These are phyloP conservation scores for Nicotiana tabacum DNA, from an alignment of 257 asterid genomes.

Conservation along the genomic window DNA sequence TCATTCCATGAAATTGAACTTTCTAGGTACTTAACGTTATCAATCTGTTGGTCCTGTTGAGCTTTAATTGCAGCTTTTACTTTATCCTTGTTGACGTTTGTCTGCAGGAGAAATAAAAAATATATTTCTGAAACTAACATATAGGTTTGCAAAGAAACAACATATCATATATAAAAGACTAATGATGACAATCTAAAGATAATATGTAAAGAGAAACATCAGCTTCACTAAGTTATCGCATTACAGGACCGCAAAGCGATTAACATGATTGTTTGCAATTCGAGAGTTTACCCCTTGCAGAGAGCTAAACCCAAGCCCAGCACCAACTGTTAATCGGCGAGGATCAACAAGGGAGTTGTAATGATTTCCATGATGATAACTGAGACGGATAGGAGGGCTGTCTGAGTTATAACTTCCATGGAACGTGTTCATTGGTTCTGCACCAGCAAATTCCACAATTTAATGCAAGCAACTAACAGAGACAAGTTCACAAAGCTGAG, in stretches of 20 bases:
- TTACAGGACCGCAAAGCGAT: neutral
- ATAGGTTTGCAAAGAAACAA: neutral
- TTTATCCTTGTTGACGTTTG: constrained; percentile 66
- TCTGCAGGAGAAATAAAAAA: constrained; percentile 21
- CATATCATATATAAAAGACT: neutral
- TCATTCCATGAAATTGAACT: neutral
- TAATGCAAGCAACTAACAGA: neutral
- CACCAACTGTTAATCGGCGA: constrained; percentile 72
- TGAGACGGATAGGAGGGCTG: constrained; percentile 81
- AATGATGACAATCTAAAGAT: neutral
- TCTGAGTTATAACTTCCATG: constrained; percentile 91
- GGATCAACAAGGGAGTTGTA: constrained; percentile 98
- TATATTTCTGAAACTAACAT: neutral
- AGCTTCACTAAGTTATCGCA: neutral
- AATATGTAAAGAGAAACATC: neutral
- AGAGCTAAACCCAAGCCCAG: constrained; percentile 90
- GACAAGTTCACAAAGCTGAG: neutral
- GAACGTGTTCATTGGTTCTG: constrained; percentile 92
- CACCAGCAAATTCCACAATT: constrained; percentile 7
- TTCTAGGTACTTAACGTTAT: constrained; percentile 44
- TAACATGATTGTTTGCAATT: neutral
- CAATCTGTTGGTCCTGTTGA: constrained; percentile 97
- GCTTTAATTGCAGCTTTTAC: constrained; percentile 96
- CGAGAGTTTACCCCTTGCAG: constrained; percentile 69
- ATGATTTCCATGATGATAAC: constrained; percentile 96